phyloP scores from a whole-genome alignment of 768 basidiomycete genomes.

The Agaricus subrufescens region DNA sequence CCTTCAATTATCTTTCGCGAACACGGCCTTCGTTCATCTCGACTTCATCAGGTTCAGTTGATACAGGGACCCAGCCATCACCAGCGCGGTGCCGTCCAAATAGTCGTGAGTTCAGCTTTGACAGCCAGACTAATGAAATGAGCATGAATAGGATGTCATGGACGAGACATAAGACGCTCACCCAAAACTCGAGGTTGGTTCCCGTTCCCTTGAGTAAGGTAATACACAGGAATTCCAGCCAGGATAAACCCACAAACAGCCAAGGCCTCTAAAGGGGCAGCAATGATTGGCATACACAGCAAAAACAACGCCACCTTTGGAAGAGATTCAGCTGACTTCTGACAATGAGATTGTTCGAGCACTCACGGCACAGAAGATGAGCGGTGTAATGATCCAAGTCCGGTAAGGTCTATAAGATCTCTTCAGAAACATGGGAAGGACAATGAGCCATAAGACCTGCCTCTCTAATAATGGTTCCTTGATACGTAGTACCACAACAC shows the following conservation, averaged over 20 bases:
- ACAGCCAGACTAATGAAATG: slow-evolving; percentile 19
- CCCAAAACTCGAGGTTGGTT: slow-evolving; percentile 36
- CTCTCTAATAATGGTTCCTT: slow-evolving; percentile 89
- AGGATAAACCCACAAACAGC: slow-evolving; percentile 75
- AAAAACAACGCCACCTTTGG: slow-evolving; percentile 81
- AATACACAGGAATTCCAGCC: slow-evolving; percentile 79
- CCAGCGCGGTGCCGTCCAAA: slow-evolving; percentile 48
- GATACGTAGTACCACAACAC: slow-evolving; percentile 80
- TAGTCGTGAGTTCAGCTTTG: slow-evolving; percentile 34
- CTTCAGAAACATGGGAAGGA: neutral
- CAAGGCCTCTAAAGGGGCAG: slow-evolving; percentile 84
- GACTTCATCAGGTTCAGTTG: slow-evolving; percentile 68
- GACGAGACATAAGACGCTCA: slow-evolving; percentile 23
- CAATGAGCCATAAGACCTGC: slow-evolving; percentile 25
- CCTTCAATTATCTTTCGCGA: neutral
- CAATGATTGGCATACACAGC: slow-evolving; percentile 90
- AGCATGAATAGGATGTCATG: slow-evolving; percentile 11
- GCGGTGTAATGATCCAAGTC: slow-evolving; percentile 87
- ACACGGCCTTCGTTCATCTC: slow-evolving; percentile 43
- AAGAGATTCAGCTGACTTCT: neutral
- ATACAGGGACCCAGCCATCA: slow-evolving; percentile 74
- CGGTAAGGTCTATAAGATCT: slow-evolving; percentile 74
- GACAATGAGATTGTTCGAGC: neutral
- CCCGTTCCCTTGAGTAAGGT: slow-evolving; percentile 57
- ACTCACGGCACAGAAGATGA: slow-evolving; percentile 82